Evolutionary conservation across 164 flowering plant genomes (phyloP), one percentile per base, ranked within the genome.

Genomic region (Echeveria elegans): DNA sequence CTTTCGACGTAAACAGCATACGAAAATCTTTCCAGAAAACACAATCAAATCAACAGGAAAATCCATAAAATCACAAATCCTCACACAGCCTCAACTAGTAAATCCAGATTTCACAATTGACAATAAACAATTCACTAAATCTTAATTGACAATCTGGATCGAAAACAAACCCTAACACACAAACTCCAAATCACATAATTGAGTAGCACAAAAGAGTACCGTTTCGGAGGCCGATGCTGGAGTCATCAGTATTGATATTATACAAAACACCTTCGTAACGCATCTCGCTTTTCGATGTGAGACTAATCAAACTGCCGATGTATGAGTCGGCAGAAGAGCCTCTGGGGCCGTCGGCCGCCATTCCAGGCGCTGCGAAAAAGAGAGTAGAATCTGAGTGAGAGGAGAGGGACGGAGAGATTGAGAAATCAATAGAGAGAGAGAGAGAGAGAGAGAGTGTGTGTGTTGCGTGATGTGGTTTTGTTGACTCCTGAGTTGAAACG

Each of bases 251-350:
- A 81, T 92, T 86, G 79, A 92, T 85, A 74, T 81, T 84, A 85
- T 78, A 88, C 3, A 92, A 79, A 66, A 92, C 74, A 52, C 98
- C 96, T 74, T 92, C 98, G 69, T 89, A 92, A 19, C 98, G 79
- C 77, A 92, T 89, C 77, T 88, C 95, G 52, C 80, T 81, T 81
- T 88, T 89, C 18, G 96, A 89, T 28, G 92, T 92, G 80, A 92
- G 82, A 75, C 96, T 92, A 36, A 92, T 92, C 83, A 92, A 80
- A 77, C 96, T 86, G 16, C 98, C 98, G 70, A 92, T 81, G 83
- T 92, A 89, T 2, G 98, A 82, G 74, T 92, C 95, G 48, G 94
- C 92, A 24, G 86, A 66, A 11, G 86, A 76, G 24, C 79, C 71
- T 79, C 85, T 81, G 41, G 86, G 75, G 36, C 78, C 75, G 45